phyloP scores from a whole-genome alignment of 2,329 filamentous ascomycete species.

The Paraphaeosphaeria sporulosa region DNA sequence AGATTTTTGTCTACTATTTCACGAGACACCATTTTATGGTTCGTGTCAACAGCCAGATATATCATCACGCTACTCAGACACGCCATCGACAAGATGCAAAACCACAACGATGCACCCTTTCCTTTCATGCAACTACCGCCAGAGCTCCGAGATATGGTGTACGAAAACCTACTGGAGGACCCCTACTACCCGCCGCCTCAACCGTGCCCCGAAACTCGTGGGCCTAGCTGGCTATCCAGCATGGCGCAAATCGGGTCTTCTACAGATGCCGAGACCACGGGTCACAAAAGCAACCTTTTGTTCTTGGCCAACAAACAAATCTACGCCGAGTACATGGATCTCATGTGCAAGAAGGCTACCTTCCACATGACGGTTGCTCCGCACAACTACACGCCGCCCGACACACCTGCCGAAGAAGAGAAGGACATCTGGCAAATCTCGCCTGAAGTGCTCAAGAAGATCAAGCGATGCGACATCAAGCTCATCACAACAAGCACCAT shows the following conservation, averaged over 20 bases:
- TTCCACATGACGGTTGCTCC: constrained; percentile 45
- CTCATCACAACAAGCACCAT: constrained; percentile 45
- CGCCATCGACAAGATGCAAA: constrained; percentile 31
- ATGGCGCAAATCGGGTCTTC: not conserved
- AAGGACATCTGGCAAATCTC: constrained; percentile 40
- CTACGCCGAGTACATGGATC: constrained; percentile 44
- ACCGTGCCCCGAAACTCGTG: constrained; percentile 16
- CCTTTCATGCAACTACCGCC: constrained; percentile 40
- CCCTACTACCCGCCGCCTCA: constrained; percentile 36
- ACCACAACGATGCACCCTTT: constrained; percentile 29
- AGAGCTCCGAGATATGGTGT: constrained; percentile 45
- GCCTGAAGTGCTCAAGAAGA: constrained; percentile 24
- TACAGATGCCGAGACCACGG: constrained; percentile 1
- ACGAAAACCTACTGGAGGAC: constrained; percentile 41
- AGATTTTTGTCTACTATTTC: too few relatives aligned
- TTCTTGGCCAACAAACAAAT: constrained; percentile 45
- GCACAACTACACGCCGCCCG: constrained; percentile 33
- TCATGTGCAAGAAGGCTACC: constrained; percentile 39
- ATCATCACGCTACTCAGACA: constrained; percentile 9
- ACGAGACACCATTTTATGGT: not conserved
- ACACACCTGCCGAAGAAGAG: constrained; percentile 8
- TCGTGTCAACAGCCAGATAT: too few relatives aligned
- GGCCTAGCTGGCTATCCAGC: constrained; percentile 24
- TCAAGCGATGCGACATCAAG: constrained; percentile 39
- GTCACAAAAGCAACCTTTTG: constrained; percentile 31